A percentile compares a stretch with the other conserved stretches of the same genome.
Evolutionary conservation across 148 eudicot genomes (phyloP).

Genomic region (Rhododendron molle): DNA sequence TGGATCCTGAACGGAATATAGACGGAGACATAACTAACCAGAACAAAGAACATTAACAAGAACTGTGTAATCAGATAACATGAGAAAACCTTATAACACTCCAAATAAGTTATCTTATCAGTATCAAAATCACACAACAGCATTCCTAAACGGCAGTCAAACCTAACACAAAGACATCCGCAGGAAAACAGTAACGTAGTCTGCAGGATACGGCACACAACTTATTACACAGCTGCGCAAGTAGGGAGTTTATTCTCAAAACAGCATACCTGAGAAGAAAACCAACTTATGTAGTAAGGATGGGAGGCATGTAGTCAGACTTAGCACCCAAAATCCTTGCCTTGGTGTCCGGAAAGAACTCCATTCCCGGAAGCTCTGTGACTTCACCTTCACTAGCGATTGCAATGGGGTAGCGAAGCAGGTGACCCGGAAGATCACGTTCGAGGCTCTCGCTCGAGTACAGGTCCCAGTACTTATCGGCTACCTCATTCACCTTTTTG

Average conservation of each 20-base stretch:
- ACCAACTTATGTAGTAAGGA: slow-evolving; percentile 55
- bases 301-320: slow-evolving; percentile 75
- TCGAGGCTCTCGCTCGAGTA: slow-evolving; percentile 54
- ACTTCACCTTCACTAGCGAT: slow-evolving; percentile 59
- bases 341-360: slow-evolving; percentile 79
- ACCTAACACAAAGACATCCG: neutral
- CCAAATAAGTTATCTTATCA: neutral
- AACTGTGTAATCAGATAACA: neutral
- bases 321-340: slow-evolving; percentile 62
- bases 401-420: slow-evolving; percentile 71
- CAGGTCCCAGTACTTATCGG: slow-evolving; percentile 73
- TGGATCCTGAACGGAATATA: neutral
- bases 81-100: neutral
- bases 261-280: neutral
- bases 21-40: neutral
- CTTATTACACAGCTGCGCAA: neutral
- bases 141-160: slow-evolving; percentile 1
- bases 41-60: neutral
- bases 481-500: slow-evolving; percentile 47
- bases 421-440: slow-evolving; percentile 69
- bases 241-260: neutral
- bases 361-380: slow-evolving; percentile 55
- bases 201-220: neutral
- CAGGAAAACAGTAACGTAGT: neutral
- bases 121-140: slow-evolving; percentile 17